A percentile compares a stretch with the other conserved stretches of the same genome.
phyloP scores from a whole-genome alignment of 352 stramenopile genomes.

The Pythium oligandrum region DNA sequence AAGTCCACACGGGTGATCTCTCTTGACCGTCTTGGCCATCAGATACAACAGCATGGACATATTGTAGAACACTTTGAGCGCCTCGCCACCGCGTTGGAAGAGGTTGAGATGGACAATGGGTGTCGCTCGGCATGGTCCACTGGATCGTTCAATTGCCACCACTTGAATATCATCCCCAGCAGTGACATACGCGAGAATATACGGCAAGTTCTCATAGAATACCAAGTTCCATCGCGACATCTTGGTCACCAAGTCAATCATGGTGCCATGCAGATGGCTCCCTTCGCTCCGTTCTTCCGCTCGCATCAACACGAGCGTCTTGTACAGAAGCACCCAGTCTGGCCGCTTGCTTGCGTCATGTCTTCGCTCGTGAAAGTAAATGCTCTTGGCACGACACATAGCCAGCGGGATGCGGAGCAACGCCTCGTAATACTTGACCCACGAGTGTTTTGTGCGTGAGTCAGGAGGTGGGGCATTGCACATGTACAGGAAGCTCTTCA shows the following conservation, averaged over 20 bases:
- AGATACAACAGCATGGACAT: constrained; percentile 1
- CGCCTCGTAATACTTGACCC: no score
- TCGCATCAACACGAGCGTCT: constrained; percentile 5
- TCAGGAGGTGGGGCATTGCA: no score
- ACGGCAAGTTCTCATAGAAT: constrained; percentile 10
- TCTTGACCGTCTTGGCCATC: background rate
- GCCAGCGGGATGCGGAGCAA: no score
- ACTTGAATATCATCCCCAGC: constrained; percentile 8
- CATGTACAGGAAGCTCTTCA: no score
- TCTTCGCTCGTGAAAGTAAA: no score
- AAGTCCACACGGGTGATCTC: background rate
- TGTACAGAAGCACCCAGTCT: constrained; percentile 1
- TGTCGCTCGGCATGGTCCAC: background rate
- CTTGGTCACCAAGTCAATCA: constrained; percentile 1
- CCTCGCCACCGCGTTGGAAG: background rate
- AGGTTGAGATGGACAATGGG: constrained; percentile 2
- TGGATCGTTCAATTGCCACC: constrained; percentile 5
- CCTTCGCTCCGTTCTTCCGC: constrained; percentile 2
- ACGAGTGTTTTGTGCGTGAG: no score
- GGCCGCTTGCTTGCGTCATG: background rate
- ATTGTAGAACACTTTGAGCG: constrained; percentile 9
- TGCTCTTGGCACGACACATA: no score
- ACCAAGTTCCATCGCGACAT: constrained; percentile 8
- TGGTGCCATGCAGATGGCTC: background rate
- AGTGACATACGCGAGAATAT: constrained; percentile 8